A percentile compares a stretch with the other conserved stretches of the same genome.
Evolutionary conservation across 2,329 filamentous ascomycete genomes (phyloP).

Genomic region (Pseudohalonectria lignicola): DNA sequence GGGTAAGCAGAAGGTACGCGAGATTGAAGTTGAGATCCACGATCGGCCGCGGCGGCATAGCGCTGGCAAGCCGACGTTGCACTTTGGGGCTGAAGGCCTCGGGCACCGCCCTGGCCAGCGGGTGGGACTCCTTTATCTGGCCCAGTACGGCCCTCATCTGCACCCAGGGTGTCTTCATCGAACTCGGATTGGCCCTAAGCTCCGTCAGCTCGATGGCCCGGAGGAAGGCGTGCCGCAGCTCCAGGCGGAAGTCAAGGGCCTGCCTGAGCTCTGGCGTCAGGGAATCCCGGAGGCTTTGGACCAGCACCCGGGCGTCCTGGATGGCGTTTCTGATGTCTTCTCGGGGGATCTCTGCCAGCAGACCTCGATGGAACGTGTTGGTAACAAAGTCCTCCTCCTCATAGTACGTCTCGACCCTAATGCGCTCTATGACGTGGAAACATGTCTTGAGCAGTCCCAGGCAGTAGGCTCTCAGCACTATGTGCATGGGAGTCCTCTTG

Average conservation of each 20-base stretch:
- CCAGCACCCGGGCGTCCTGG: constrained; percentile 38
- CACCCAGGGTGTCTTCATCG: constrained; percentile 39
- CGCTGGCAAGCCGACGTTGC: constrained; percentile 85
- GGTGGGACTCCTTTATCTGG: constrained; percentile 46
- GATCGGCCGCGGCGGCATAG: constrained; percentile 84
- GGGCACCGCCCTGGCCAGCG: constrained; percentile 52
- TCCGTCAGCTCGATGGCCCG: constrained; percentile 37
- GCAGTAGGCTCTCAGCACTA: constrained; percentile 75
- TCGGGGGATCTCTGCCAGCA: constrained; percentile 55
- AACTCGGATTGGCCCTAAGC: constrained; percentile 31
- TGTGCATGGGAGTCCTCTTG: constrained; percentile 35
- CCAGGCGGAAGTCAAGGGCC: constrained; percentile 55
- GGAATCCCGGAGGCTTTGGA: constrained; percentile 29
- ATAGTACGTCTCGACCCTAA: constrained; percentile 79
- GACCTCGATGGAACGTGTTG: constrained; percentile 72
- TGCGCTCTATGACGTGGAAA: constrained; percentile 63
- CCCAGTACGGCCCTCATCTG: constrained; percentile 39
- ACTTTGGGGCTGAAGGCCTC: constrained; percentile 85
- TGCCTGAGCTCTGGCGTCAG: constrained; percentile 28
- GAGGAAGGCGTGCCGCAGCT: constrained; percentile 55
- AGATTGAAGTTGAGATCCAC: constrained; percentile 65
- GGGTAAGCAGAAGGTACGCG: constrained; percentile 57
- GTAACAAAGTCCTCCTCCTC: constrained; percentile 98
- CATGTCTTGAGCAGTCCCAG: constrained; percentile 76
- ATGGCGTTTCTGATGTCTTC: constrained; percentile 44